Evolutionary conservation across 192 early-diverging fungal species (phyloP).

Genomic region (Coemansia sp.): DNA sequence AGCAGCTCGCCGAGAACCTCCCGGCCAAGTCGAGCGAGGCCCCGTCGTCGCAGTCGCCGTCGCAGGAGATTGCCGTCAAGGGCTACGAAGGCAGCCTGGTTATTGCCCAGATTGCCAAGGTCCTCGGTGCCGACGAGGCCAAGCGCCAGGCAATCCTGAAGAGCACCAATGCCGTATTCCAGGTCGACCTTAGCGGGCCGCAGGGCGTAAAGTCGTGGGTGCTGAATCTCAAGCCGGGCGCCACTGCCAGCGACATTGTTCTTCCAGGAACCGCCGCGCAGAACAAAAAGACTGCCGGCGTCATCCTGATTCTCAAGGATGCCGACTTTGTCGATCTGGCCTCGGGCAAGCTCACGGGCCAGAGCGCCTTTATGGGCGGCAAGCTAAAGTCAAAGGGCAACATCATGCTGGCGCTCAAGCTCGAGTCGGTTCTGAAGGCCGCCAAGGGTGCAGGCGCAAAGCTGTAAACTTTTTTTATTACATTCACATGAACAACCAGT

Average conservation of each 20-base stretch:
- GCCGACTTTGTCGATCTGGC: constrained; percentile 78
- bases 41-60: background rate
- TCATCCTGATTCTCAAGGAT: constrained; percentile 68
- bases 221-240: constrained; percentile 79
- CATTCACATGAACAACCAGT: too few species aligned
- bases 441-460: constrained; percentile 57
- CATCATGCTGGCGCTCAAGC: constrained; percentile 69
- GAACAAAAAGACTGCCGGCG: constrained; percentile 66
- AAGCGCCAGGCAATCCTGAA: constrained; percentile 63
- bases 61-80: constrained; percentile 52
- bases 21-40: constrained; percentile 8
- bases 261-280: constrained; percentile 53
- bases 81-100: constrained; percentile 77
- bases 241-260: constrained; percentile 57
- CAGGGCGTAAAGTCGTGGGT: constrained; percentile 74
- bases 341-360: constrained; percentile 81
- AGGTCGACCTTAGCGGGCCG: constrained; percentile 75
- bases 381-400: constrained; percentile 84
- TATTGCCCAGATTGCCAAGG: constrained; percentile 62
- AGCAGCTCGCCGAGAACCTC: constrained; percentile 48
- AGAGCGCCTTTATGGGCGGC: constrained; percentile 88
- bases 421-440: constrained; percentile 64
- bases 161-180: constrained; percentile 82
- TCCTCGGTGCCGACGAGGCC: constrained; percentile 56
- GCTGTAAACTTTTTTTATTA: constrained; percentile 56